Base-by-base conservation (phyloP, 2,329 filamentous ascomycete genomes). In the Verticillium klebahnii region DNA sequence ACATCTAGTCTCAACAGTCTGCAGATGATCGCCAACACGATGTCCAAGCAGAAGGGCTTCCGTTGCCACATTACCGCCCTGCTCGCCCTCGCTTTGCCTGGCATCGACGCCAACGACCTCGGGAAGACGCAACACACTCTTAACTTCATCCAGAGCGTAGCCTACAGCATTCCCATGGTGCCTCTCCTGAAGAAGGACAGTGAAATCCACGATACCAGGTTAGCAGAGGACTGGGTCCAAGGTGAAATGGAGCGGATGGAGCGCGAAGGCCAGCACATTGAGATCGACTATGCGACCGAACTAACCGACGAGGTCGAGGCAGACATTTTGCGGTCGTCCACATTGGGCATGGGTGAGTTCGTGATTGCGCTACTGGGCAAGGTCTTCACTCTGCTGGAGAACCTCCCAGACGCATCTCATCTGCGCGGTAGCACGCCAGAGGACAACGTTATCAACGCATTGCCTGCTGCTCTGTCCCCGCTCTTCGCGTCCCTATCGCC, bases 91-190 rank as follows among this genome's bases (percentile, higher is more conserved):
- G 92, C 94, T 5, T 80, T 99, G 36, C 96, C 96, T 0, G 96
- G 95, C 25, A 96, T 99, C 62, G 96, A 99, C 76, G 93, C 96
- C 66, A 99, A 99, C 72, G 95, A 99, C 75, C 80, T 99, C 31
- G 93, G 95, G 72, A 99, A 99, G 81, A 98, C 95, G 0, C 85
- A 97, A 68, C 92, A 97, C 74, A 96, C 95, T 0, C 82, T 99
- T 62, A 92, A 93, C 67, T 97, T 97, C 73, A 95, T 99, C 62
- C 94, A 98, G 75, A 91, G 92, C 62, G 92, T 98, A 14, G 94
- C 93, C 63, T 98, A 97, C 78, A 96, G 94, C 70, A 96, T 99
- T 59, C 96, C 95, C 0, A 91, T 99, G 71, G 87, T 91, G 62
- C 90, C 96, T 63, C 79, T 99, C 58, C 89, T 90, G 8, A 84